A percentile compares a stretch with the other conserved stretches of the same genome.
phyloP scores from a whole-genome alignment of 306 rosid species.

The Cucurbita pepo region DNA sequence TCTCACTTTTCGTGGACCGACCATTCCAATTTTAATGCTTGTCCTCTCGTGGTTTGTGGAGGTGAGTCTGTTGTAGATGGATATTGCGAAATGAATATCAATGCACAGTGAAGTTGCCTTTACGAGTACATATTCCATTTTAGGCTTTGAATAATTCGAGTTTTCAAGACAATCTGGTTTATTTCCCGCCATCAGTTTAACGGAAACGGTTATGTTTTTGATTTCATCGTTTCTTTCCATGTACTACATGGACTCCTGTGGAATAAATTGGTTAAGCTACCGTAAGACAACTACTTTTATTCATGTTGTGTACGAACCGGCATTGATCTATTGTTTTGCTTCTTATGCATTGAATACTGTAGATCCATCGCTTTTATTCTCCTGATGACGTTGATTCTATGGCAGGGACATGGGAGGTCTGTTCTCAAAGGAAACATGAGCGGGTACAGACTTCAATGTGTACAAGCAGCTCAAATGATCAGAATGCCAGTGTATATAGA shows the following conservation, averaged over 20 bases:
- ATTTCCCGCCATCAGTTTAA: neutral
- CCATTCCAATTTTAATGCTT: conserved; percentile 22
- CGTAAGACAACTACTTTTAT: neutral
- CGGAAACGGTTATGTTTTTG: neutral
- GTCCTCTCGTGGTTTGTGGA: conserved; percentile 12
- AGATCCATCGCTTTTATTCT: neutral
- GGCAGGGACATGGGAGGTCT: conserved; percentile 43
- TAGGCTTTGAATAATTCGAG: neutral
- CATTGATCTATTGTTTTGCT: neutral
- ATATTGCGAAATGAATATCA: neutral
- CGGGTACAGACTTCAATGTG: conserved; percentile 19
- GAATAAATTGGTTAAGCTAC: neutral
- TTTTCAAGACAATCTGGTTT: neutral
- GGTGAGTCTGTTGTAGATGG: conserved; percentile 24
- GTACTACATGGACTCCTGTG: neutral
- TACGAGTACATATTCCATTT: neutral
- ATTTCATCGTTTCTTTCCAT: neutral
- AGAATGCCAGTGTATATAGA: conserved; percentile 10
- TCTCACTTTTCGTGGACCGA: conserved; percentile 26
- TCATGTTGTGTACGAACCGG: neutral
- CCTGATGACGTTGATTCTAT: neutral
- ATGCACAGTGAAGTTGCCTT: neutral
- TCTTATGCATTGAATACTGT: neutral
- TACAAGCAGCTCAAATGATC: conserved; percentile 21
- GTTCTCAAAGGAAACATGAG: conserved; percentile 24